Percentiles rank a stretch among this genome's conserved stretches.
Conservation (phyloP, 1,284 basidiomycete genomes). For the Papiliotrema laurentii region DNA sequence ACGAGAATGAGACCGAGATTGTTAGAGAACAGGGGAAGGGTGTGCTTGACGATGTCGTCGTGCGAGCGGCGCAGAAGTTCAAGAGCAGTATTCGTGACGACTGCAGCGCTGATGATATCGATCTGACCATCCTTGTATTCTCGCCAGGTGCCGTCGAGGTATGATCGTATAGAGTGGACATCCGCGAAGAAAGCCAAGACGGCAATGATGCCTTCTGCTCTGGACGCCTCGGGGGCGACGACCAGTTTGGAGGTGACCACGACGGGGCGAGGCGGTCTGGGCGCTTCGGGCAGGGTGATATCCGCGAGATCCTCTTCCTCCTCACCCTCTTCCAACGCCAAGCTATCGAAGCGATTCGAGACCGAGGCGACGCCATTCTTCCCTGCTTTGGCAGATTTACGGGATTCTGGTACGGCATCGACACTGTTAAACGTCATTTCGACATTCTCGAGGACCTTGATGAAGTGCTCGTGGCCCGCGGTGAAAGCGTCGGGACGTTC, state of each 20-base stretch:
- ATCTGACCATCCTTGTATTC: constrained; percentile 7
- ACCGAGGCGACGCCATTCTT: not conserved
- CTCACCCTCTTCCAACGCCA: not conserved
- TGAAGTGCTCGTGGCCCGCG: constrained; percentile 7
- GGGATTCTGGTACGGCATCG: too few species aligned
- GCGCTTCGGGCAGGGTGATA: constrained; percentile 12
- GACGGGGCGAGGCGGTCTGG: not conserved
- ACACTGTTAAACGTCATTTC: constrained; percentile 1
- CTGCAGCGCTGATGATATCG: constrained; percentile 15
- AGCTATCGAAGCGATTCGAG: constrained; percentile 3
- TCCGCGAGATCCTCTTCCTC: constrained; percentile 12
- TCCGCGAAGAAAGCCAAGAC: constrained; percentile 13
- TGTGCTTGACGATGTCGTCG: constrained; percentile 9
- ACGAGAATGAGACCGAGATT: not conserved
- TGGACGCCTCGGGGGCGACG: constrained; percentile 3
- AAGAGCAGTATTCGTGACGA: constrained; percentile 18
- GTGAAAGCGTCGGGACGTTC: not conserved
- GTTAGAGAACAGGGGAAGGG: constrained; percentile 7
- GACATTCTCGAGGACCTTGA: constrained; percentile 7
- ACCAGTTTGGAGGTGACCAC: not conserved
- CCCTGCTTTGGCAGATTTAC: not conserved
- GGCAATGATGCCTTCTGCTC: constrained; percentile 5
- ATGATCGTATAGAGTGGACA: constrained; percentile 7
- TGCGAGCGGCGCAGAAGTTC: constrained; percentile 12
- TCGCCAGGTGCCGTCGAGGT: constrained; percentile 11